Conservation (phyloP, 2,329 filamentous ascomycete species). For the Monilinia laxa region DNA sequence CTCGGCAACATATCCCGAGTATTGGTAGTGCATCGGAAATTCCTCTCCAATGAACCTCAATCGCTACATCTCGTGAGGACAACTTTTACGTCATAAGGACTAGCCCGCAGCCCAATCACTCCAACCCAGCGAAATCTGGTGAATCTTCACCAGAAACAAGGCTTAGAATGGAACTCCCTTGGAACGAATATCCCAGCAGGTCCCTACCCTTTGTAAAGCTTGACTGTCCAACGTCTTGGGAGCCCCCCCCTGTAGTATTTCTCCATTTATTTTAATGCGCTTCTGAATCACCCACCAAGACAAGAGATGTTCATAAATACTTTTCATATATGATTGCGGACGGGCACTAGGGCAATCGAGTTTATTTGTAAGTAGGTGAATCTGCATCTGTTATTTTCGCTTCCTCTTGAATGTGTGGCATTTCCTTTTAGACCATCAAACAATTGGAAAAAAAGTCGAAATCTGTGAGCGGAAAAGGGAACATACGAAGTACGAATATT, state of each 20-base stretch:
- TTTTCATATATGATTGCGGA: not conserved
- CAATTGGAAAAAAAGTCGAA: not conserved
- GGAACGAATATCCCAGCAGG: not conserved
- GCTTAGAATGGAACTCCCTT: not conserved
- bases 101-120: not conserved
- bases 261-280: conserved; percentile 11
- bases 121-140: not conserved
- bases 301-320: conserved; percentile 4
- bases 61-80: not conserved
- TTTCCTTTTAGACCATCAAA: not conserved
- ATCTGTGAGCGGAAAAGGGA: not conserved
- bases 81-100: conserved; percentile 9
- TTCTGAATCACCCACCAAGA: conserved; percentile 4
- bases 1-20: too few relatives aligned
- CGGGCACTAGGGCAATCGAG: not conserved
- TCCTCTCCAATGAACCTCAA: not conserved
- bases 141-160: not conserved
- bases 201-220: not conserved
- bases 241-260: not conserved
- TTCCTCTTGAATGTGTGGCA: not conserved
- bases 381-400: not conserved
- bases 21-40: too few relatives aligned
- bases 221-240: conserved; percentile 1
- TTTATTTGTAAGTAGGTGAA: not conserved
- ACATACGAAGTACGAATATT: not conserved